phyloP scores from a whole-genome alignment of 2,329 filamentous ascomycete species.

The Diaporthe longicolla region DNA sequence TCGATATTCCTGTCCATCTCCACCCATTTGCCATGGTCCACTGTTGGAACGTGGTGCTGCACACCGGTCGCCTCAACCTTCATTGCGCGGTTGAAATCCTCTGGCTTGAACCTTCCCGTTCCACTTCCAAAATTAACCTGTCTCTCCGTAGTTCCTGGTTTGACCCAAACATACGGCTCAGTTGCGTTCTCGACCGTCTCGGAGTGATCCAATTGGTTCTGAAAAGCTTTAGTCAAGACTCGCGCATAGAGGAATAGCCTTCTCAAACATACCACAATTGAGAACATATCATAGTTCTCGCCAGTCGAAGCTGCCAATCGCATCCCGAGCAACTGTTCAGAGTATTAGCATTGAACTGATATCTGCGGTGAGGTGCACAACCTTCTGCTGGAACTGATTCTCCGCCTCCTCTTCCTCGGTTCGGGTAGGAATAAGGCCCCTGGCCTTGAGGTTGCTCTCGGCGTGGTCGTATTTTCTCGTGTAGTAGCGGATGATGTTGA shows the following conservation, averaged over 20 bases:
- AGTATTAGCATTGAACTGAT: background rate
- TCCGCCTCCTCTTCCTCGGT: constrained; percentile 4
- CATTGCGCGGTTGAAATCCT: constrained; percentile 27
- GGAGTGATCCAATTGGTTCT: constrained; percentile 1
- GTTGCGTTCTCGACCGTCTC: constrained; percentile 8
- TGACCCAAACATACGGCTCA: background rate
- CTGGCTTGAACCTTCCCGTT: constrained; percentile 2
- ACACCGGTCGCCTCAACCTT: background rate
- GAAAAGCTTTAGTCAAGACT: background rate
- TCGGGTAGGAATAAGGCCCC: background rate
- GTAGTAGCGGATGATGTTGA: constrained; percentile 1
- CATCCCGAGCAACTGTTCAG: background rate
- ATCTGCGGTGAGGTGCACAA: background rate
- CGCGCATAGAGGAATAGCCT: background rate
- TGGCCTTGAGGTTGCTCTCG: background rate
- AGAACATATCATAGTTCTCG: constrained; percentile 16
- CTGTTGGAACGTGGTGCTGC: background rate
- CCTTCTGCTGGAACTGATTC: constrained; percentile 11
- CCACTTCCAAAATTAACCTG: constrained; percentile 27
- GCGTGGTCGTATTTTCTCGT: background rate
- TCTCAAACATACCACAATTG: constrained; percentile 16
- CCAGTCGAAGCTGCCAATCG: background rate
- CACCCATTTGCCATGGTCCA: background rate
- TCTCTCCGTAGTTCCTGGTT: constrained; percentile 1
- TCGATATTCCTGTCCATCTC: background rate